Percentiles rank a stretch among this genome's conserved stretches.
These are phyloP conservation scores for Penicillium sp. DNA, from an alignment of 2,329 filamentous ascomycete species.

Conservation along the genomic window DNA sequence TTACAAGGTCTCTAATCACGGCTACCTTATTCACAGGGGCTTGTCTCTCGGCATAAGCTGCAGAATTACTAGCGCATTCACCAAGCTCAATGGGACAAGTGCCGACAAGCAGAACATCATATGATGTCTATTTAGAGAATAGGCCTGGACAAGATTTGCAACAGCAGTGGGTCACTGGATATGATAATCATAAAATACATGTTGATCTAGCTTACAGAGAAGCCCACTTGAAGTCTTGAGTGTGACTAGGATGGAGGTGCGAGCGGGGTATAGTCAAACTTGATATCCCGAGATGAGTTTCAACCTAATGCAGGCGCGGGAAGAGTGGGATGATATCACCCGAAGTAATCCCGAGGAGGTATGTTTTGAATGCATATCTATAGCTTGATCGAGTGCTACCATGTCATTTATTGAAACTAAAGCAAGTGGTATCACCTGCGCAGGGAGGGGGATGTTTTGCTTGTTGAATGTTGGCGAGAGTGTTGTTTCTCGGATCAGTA, in stretches of 20 bases:
- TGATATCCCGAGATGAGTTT: constrained; percentile 3
- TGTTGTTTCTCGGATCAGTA: background rate
- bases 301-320: constrained; percentile 7
- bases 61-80: background rate
- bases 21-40: no score
- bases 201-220: background rate
- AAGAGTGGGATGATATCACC: background rate
- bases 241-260: background rate
- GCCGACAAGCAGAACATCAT: background rate
- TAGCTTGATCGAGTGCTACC: background rate
- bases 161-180: background rate
- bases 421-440: background rate
- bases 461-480: background rate
- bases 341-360: background rate
- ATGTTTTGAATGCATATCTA: background rate
- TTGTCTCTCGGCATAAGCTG: constrained; percentile 1
- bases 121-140: background rate
- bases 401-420: background rate
- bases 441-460: background rate
- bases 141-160: background rate
- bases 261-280: background rate
- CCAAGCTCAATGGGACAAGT: background rate
- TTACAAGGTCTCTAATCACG: background rate
- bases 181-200: background rate
- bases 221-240: background rate